phyloP scores from a whole-genome alignment of 208 protist species.

The Phytomonas francai region DNA sequence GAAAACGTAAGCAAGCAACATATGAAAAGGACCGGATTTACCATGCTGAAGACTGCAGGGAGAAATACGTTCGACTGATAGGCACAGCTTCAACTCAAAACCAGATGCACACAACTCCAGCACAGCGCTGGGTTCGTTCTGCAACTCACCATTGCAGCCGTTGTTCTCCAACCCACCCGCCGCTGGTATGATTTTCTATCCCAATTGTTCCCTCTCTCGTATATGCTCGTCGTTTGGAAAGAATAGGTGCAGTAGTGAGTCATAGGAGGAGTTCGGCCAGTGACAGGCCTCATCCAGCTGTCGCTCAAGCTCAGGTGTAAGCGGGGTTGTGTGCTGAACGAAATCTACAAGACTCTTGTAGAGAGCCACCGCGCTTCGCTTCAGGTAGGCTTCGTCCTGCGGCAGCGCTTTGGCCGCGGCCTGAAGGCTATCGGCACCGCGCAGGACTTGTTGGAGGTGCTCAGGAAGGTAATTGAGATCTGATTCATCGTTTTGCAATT shows the following conservation, averaged over 20 bases:
- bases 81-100: neutral
- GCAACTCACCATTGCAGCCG: neutral
- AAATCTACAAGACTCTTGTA: constrained; percentile 53
- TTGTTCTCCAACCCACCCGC: neutral
- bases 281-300: constrained; percentile 30
- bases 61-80: neutral
- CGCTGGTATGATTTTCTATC: neutral
- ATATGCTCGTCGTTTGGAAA: constrained; percentile 40
- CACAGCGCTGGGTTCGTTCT: neutral
- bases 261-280: constrained; percentile 13
- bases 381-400: constrained; percentile 35
- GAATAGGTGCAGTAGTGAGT: constrained; percentile 26
- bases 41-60: neutral
- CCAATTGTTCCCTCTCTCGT: constrained; percentile 22
- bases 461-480: constrained; percentile 39
- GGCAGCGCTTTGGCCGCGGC: constrained; percentile 23
- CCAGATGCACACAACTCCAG: neutral
- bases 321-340: constrained; percentile 28
- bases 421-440: constrained; percentile 30
- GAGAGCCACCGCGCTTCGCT: constrained; percentile 31
- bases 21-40: neutral
- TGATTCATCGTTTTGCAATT: constrained; percentile 43
- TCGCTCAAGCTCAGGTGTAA: constrained; percentile 23
- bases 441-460: constrained; percentile 33
- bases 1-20: neutral